A percentile compares a stretch with the other conserved stretches of the same genome.
These are phyloP conservation scores for Choiromyces venosus DNA, from an alignment of 495 filamentous ascomycete genomes.

Conservation along the genomic window DNA sequence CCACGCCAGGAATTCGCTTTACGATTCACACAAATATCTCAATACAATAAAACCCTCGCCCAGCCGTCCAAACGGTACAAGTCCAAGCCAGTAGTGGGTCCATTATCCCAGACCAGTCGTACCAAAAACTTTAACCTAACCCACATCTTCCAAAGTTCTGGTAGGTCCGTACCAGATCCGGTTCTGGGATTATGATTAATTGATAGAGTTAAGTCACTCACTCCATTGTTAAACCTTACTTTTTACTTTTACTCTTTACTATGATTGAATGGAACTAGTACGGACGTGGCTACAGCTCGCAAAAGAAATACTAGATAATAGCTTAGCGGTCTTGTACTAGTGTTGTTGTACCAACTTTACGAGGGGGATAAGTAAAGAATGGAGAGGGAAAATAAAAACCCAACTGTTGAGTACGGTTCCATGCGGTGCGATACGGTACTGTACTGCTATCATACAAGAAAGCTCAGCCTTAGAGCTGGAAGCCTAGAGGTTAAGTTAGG, in stretches of 20 bases:
- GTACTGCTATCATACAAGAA: neutral
- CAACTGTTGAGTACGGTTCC: neutral
- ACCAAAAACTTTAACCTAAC: neutral
- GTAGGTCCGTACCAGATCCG: neutral
- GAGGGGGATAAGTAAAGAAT: neutral
- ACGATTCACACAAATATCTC: neutral
- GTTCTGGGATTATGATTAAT: neutral
- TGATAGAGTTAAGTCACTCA: neutral
- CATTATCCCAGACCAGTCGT: neutral
- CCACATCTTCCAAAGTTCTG: neutral
- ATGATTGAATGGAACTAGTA: neutral
- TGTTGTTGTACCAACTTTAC: neutral
- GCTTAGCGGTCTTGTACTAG: neutral
- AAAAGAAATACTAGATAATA: neutral
- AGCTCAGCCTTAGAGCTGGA: neutral
- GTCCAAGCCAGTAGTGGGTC: neutral
- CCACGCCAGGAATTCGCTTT: neutral
- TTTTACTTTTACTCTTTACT: neutral
- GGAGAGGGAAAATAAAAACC: neutral
- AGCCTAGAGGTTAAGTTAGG: neutral
- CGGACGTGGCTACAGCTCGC: neutral
- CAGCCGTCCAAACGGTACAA: neutral
- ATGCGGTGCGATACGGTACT: neutral
- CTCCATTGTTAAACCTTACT: neutral
- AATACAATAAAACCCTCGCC: neutral